These are phyloP conservation scores for Populus hybrid DNA, from an alignment of 441 rosid species.

Conservation along the genomic window DNA sequence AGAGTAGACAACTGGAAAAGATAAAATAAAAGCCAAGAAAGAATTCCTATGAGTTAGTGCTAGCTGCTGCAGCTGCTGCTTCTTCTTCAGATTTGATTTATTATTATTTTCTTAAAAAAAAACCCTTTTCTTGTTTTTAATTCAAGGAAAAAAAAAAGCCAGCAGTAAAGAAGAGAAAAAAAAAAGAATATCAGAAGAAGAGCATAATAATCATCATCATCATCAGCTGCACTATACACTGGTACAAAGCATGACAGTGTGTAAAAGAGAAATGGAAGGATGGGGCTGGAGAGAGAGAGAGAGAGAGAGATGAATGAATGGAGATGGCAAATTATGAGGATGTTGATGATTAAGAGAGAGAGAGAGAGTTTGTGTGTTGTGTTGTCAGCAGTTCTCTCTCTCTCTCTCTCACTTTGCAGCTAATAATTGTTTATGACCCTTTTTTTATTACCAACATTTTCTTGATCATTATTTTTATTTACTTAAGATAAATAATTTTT, in stretches of 20 bases:
- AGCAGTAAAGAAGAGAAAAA: constrained; percentile 29
- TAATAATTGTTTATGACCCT: constrained; percentile 54
- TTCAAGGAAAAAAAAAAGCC: constrained; percentile 5
- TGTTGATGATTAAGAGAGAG: constrained; percentile 43
- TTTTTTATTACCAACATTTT: neutral
- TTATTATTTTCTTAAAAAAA: constrained; percentile 5
- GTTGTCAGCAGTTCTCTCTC: constrained; percentile 46
- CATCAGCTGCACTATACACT: constrained; percentile 25
- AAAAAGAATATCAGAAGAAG: constrained; percentile 19
- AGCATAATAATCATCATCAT: constrained; percentile 33
- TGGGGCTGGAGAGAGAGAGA: neutral
- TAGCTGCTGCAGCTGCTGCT: constrained; percentile 5
- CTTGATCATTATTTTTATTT: constrained; percentile 17
- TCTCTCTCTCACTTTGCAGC: constrained; percentile 77
- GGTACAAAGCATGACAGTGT: constrained; percentile 20
- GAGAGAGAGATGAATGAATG: constrained; percentile 30
- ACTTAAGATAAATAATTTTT: neutral
- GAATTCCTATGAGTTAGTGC: constrained; percentile 47
- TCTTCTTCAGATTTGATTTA: constrained; percentile 21
- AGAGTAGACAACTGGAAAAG: constrained; percentile 32
- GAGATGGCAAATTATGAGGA: constrained; percentile 69
- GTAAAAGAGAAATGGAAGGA: neutral
- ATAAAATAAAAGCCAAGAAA: constrained; percentile 17
- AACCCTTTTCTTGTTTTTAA: constrained; percentile 11
- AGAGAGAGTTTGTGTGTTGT: constrained; percentile 31